These are phyloP conservation scores for Danielia oregonensis DNA, from an alignment of 805 yeast genomes.

Conservation along the genomic window DNA sequence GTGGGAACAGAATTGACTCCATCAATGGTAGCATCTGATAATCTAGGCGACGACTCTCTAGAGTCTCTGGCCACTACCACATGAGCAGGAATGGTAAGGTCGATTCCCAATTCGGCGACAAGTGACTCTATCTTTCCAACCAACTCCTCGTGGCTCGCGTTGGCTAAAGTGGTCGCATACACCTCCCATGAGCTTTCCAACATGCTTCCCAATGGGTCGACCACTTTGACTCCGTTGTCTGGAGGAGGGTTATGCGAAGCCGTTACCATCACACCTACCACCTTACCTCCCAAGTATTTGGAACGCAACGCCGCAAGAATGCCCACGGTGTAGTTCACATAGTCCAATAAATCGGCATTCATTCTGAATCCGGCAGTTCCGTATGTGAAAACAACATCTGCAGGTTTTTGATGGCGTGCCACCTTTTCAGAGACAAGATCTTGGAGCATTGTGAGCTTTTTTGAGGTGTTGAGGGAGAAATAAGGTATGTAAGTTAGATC, in stretches of 20 bases:
- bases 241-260: conserved; percentile 92
- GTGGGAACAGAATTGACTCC: conserved; percentile 51
- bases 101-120: conserved; percentile 42
- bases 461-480: background rate
- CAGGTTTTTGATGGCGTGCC: conserved; percentile 42
- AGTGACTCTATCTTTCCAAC: conserved; percentile 34
- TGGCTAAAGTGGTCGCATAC: conserved; percentile 77
- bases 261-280: conserved; percentile 94
- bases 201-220: conserved; percentile 93
- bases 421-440: conserved; percentile 6
- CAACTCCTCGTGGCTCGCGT: conserved; percentile 50
- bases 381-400: conserved; percentile 47
- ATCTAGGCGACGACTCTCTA: conserved; percentile 72
- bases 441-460: conserved; percentile 7
- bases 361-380: conserved; percentile 99
- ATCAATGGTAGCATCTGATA: conserved; percentile 55
- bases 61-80: conserved; percentile 84
- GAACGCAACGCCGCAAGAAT: conserved; percentile 81
- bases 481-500: too few species aligned
- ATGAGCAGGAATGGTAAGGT: conserved; percentile 37
- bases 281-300: conserved; percentile 58
- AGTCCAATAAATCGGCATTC: conserved; percentile 64
- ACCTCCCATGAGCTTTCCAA: conserved; percentile 79
- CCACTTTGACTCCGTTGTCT: conserved; percentile 65
- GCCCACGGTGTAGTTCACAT: conserved; percentile 80